phyloP scores from a whole-genome alignment of 2,329 filamentous ascomycete genomes.

The Massarina eburnea region DNA sequence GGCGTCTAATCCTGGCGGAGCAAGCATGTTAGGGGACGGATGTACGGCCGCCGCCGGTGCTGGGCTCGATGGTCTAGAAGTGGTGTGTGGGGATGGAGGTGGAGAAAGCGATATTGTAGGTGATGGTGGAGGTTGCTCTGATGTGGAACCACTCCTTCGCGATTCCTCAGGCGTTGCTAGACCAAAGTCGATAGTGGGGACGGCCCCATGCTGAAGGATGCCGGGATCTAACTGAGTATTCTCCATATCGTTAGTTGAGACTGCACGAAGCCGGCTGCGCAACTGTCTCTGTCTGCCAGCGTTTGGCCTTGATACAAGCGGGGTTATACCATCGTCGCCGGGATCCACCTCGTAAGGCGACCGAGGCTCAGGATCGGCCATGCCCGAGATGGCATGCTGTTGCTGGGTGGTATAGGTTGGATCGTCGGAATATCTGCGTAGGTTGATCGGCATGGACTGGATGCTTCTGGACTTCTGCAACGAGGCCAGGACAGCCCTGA shows the following conservation, averaged over 20 bases:
- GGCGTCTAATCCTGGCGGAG: slow-evolving; percentile 42
- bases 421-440: slow-evolving; percentile 71
- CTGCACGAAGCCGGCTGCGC: slow-evolving; percentile 51
- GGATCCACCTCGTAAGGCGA: slow-evolving; percentile 39
- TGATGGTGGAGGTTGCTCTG: slow-evolving; percentile 32
- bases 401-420: slow-evolving; percentile 50
- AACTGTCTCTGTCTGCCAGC: slow-evolving; percentile 31
- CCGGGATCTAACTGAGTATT: slow-evolving; percentile 49
- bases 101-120: slow-evolving; percentile 45
- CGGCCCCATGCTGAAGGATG: slow-evolving; percentile 26
- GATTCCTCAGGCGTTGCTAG: slow-evolving; percentile 36
- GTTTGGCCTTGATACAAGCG: slow-evolving; percentile 25
- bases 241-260: slow-evolving; percentile 61
- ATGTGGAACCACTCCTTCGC: slow-evolving; percentile 1
- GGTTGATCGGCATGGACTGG: slow-evolving; percentile 67
- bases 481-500: slow-evolving; percentile 85
- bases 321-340: slow-evolving; percentile 19
- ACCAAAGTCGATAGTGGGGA: slow-evolving; percentile 40
- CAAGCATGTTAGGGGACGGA: slow-evolving; percentile 32
- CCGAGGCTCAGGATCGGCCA: slow-evolving; percentile 50
- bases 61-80: slow-evolving; percentile 30
- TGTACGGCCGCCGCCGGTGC: slow-evolving; percentile 22
- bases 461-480: slow-evolving; percentile 80
- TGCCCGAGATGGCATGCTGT: slow-evolving; percentile 50
- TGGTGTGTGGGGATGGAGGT: slow-evolving; percentile 34